These are phyloP conservation scores for Vicia faba DNA, from an alignment of 306 rosid species.

Conservation along the genomic window DNA sequence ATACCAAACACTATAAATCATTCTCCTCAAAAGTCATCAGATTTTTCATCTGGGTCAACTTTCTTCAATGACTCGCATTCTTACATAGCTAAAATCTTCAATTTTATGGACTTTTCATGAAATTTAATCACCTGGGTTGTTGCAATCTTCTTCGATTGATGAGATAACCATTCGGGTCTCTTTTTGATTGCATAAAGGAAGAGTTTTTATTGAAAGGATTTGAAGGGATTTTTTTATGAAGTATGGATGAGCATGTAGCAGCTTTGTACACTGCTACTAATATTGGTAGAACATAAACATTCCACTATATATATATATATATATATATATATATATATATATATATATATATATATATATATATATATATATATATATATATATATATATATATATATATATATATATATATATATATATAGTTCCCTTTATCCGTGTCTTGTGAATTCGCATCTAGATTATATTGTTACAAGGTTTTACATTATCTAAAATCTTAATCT, in stretches of 20 bases:
- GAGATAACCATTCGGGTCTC: conserved; percentile 35
- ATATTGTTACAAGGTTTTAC: too few relatives aligned
- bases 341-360: too few relatives aligned
- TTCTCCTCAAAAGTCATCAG: conserved; percentile 27
- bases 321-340: too few relatives aligned
- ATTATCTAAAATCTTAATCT: too few relatives aligned
- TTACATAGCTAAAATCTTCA: conserved; percentile 3
- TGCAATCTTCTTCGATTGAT: conserved; percentile 37
- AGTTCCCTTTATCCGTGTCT: too few relatives aligned
- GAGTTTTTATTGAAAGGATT: conserved; percentile 5
- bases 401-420: too few relatives aligned
- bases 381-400: too few relatives aligned
- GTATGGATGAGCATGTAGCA: conserved; percentile 79
- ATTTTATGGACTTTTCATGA: conserved; percentile 25
- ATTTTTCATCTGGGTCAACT: conserved; percentile 38
- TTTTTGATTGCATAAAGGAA: not conserved
- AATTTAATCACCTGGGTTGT: conserved; percentile 42
- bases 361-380: too few relatives aligned
- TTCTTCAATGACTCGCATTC: conserved; percentile 26
- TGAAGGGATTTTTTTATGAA: conserved; percentile 50
- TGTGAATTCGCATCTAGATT: too few relatives aligned
- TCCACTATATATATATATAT: too few relatives aligned
- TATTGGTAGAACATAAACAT: too few relatives aligned
- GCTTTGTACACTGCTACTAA: conserved; percentile 80
- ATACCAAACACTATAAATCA: conserved; percentile 20